Evolutionary conservation across 805 yeast genomes (phyloP).

Genomic region (Danielozyma ontarioensis): DNA sequence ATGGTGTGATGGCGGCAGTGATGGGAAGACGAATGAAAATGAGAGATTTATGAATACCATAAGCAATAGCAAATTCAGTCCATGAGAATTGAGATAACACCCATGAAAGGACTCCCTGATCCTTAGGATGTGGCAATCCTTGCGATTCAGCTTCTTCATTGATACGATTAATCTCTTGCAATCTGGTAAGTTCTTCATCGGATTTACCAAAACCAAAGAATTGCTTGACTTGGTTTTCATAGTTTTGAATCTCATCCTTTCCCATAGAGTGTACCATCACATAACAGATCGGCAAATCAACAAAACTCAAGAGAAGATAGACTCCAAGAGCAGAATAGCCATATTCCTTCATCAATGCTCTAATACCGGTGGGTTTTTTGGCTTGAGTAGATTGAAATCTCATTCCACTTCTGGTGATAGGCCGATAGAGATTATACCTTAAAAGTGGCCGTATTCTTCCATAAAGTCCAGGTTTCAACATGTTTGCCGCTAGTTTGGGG

Average conservation of each 20-base stretch:
- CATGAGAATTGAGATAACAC: slow-evolving; percentile 42
- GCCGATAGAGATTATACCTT: too few species aligned
- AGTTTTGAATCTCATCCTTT: slow-evolving; percentile 67
- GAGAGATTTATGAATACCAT: slow-evolving; percentile 86
- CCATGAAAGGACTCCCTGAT: slow-evolving; percentile 4
- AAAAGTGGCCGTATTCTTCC: too few species aligned
- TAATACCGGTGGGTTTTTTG: slow-evolving; percentile 45
- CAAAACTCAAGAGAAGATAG: slow-evolving; percentile 61
- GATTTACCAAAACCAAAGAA: slow-evolving; percentile 57
- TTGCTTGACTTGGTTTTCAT: slow-evolving; percentile 57
- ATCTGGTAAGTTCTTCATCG: slow-evolving; percentile 36
- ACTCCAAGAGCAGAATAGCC: slow-evolving; percentile 91
- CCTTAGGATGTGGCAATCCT: slow-evolving; percentile 1
- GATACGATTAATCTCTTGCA: slow-evolving; percentile 30
- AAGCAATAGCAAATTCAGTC: slow-evolving; percentile 87
- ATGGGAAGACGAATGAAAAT: slow-evolving; percentile 81
- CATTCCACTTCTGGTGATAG: too few species aligned
- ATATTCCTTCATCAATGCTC: slow-evolving; percentile 72
- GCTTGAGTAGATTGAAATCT: too few species aligned
- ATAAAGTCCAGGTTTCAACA: too few species aligned
- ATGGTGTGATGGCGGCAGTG: slow-evolving; percentile 89
- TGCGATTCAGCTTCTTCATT: slow-evolving; percentile 19
- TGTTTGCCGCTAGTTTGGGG: too few species aligned
- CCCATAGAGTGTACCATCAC: slow-evolving; percentile 82
- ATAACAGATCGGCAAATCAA: slow-evolving; percentile 84